A percentile compares a stretch with the other conserved stretches of the same genome.
Conservation (phyloP, 768 basidiomycete species). For the Phallus indusiatus region DNA sequence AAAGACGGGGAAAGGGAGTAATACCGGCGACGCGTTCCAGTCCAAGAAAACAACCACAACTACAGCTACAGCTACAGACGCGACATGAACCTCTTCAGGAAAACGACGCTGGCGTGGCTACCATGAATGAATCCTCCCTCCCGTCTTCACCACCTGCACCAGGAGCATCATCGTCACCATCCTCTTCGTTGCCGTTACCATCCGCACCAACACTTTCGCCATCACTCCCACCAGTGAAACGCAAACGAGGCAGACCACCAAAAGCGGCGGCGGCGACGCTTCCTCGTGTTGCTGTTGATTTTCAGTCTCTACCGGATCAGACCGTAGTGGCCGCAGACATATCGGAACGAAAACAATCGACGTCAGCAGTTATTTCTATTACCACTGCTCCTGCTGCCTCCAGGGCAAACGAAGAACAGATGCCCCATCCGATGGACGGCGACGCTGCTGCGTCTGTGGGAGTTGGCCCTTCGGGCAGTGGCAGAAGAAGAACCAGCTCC, state of each 20-base stretch:
- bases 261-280: not conserved
- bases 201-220: not conserved
- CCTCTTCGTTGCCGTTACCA: not conserved
- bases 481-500: not conserved
- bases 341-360: not conserved
- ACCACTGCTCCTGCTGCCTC: not conserved
- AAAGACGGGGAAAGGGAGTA: not conserved
- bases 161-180: too few relatives aligned
- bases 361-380: not conserved
- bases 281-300: not conserved
- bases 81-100: not conserved
- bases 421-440: not conserved
- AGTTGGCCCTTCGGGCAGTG: not conserved
- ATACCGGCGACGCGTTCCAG: not conserved
- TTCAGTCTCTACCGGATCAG: not conserved
- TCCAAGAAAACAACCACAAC: not conserved
- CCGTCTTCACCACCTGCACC: not conserved
- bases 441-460: not conserved
- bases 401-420: not conserved
- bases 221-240: not conserved
- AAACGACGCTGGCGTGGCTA: not conserved
- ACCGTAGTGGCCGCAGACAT: not conserved
- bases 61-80: not conserved
- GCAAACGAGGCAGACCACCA: not conserved
- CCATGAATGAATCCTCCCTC: not conserved